Conservation (phyloP, 2,329 filamentous ascomycete genomes). For the Erysiphe pulchra region DNA sequence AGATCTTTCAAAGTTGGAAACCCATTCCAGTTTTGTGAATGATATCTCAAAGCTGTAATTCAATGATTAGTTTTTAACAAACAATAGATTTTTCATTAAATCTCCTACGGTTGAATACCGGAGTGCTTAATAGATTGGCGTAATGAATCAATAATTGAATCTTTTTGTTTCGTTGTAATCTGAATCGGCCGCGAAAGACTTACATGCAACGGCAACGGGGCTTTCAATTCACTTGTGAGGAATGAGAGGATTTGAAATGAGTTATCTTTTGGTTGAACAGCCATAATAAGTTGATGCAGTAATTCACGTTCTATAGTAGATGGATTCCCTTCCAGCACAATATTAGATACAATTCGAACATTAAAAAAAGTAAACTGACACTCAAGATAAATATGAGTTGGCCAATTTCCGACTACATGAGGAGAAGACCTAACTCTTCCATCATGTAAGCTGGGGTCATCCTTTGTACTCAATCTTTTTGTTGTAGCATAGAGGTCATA, state of each 20-base stretch:
- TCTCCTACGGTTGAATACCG: conserved; percentile 19
- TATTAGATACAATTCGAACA: too few species aligned
- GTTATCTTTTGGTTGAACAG: conserved; percentile 11
- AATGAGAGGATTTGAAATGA: conserved; percentile 32
- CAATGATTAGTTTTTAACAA: conserved; percentile 3
- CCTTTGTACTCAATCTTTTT: conserved; percentile 47
- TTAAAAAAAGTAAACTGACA: conserved; percentile 29
- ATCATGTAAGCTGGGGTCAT: conserved; percentile 65
- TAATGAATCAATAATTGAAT: conserved; percentile 35
- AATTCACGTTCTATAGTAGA: conserved; percentile 19
- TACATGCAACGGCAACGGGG: conserved; percentile 62
- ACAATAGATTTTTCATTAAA: background rate
- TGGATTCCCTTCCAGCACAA: conserved; percentile 24
- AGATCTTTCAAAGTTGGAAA: conserved; percentile 36
- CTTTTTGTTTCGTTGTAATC: conserved; percentile 46
- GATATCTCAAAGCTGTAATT: conserved; percentile 7
- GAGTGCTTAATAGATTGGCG: conserved; percentile 18
- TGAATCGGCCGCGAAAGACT: conserved; percentile 66
- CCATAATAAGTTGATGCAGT: conserved; percentile 20
- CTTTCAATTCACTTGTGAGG: conserved; percentile 51
- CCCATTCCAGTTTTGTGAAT: conserved; percentile 29
- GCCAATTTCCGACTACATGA: conserved; percentile 77
- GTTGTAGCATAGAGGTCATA: conserved; percentile 75
- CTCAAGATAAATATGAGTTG: conserved; percentile 75
- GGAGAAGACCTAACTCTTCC: conserved; percentile 62